phyloP scores from a whole-genome alignment of 352 stramenopile genomes.

The Pythium aphanidermatum region DNA sequence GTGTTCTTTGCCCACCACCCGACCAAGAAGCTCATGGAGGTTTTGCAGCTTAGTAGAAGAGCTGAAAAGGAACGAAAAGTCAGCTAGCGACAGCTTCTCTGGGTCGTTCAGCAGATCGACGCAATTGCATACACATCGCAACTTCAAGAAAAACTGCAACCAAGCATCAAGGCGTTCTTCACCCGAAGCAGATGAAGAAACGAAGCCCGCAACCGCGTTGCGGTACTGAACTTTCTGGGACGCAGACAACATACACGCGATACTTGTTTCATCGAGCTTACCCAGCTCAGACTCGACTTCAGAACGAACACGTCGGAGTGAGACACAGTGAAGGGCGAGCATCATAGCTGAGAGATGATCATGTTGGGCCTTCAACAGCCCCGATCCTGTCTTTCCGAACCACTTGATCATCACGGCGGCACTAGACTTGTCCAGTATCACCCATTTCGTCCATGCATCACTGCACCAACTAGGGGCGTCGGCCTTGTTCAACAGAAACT shows the following conservation, averaged over 20 bases:
- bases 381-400: slow-evolving; percentile 37
- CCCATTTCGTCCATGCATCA: slow-evolving; percentile 16
- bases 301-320: slow-evolving; percentile 57
- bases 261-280: slow-evolving; percentile 77
- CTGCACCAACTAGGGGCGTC: slow-evolving; percentile 1
- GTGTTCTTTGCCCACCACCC: slow-evolving; percentile 47
- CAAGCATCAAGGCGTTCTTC: slow-evolving; percentile 58
- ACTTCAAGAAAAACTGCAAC: slow-evolving; percentile 55
- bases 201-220: slow-evolving; percentile 50
- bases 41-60: slow-evolving; percentile 63
- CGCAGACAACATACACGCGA: slow-evolving; percentile 42
- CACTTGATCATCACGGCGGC: slow-evolving; percentile 33
- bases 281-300: slow-evolving; percentile 73
- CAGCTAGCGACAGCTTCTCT: slow-evolving; percentile 69
- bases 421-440: slow-evolving; percentile 40
- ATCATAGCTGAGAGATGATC: slow-evolving; percentile 35
- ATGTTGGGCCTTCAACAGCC: slow-evolving; percentile 38
- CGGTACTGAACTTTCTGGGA: slow-evolving; percentile 69
- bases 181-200: slow-evolving; percentile 24
- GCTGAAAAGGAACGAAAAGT: slow-evolving; percentile 46
- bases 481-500: slow-evolving; percentile 30
- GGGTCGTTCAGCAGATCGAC: slow-evolving; percentile 70
- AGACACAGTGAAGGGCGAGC: slow-evolving; percentile 52
- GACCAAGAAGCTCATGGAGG: slow-evolving; percentile 44
- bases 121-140: slow-evolving; percentile 76